Evolutionary conservation across 345 rosid species (phyloP).

Genomic region (Alliaria petiolata): DNA sequence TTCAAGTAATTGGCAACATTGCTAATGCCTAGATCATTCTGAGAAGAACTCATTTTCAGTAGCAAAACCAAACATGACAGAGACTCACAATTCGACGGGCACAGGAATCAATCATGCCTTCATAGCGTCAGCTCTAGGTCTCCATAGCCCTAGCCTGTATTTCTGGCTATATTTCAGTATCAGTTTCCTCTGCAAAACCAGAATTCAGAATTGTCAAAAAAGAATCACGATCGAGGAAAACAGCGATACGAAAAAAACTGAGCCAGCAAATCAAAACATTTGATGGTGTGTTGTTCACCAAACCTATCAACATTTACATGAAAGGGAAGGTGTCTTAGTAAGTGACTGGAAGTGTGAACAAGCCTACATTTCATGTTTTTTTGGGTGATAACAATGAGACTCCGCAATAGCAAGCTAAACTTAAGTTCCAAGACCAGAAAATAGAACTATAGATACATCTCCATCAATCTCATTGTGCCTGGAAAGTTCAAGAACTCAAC

Average conservation of each 20-base stretch:
- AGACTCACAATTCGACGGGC: neutral
- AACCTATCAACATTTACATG: neutral
- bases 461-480: neutral
- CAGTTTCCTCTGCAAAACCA: constrained; percentile 74
- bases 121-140: constrained; percentile 51
- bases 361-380: neutral
- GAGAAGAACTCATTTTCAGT: neutral
- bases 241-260: neutral
- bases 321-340: neutral
- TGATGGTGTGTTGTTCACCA: neutral
- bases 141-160: constrained; percentile 78
- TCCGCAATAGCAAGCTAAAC: neutral
- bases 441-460: neutral
- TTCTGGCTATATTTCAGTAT: constrained; percentile 67
- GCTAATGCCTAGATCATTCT: neutral
- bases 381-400: neutral
- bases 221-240: neutral
- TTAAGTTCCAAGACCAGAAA: neutral
- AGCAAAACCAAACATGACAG: neutral
- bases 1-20: neutral
- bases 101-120: constrained; percentile 34
- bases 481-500: neutral
- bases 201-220: neutral
- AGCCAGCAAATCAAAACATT: neutral
- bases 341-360: neutral